Evolutionary conservation across 139 green algal genomes (phyloP), one percentile per base, ranked within the genome.

Genomic region (Picochlorum sp.): DNA sequence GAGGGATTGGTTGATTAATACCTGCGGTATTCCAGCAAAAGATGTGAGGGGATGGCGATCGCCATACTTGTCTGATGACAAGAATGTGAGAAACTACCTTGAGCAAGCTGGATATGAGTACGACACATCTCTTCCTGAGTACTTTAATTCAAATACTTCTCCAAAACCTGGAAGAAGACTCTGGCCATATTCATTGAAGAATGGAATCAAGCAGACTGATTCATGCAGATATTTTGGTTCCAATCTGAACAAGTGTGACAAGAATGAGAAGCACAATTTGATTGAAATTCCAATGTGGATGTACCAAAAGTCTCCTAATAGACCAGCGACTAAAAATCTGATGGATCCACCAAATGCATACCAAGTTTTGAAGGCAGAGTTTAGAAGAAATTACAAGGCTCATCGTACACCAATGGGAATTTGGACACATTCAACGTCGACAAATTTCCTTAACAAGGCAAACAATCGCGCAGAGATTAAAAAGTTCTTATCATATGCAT

Each of bases 341-440:
- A 69, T 23, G 47, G 63, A 59, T 60, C 41, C 28, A n/a, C 49
- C 49, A 14, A 49, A 64, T n/a, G 45, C 45, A 23, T 69, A 69
- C 50, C 13, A 59, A 28, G 9, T 57, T 10, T 10, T 69, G 9
- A 69, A 69, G 50, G 6, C 38, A 49, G 64, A 65, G 26, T 66
- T 70, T 50, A 52, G 65, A 21, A 18, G 49, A 30, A 60, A 59
- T 30, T 70, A 70, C 28, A 20, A n/a, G 28, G 50, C 24, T 21
- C 57, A 70, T 30, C 14, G 51, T 6, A 52, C 49, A 14, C 64
- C 64, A 21, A n/a, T 70, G 14, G 52, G 31, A 20, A 70, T 70
- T 50, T 65, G 41, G 55, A 70, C 55, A 23, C 64, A 70, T 47
- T 54, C 47, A 9, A 70, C 64, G 5, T 60, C 64, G 20, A 65